phyloP scores from a whole-genome alignment of 2,329 filamentous ascomycete genomes.

The Penicillium sclerotigenum region DNA sequence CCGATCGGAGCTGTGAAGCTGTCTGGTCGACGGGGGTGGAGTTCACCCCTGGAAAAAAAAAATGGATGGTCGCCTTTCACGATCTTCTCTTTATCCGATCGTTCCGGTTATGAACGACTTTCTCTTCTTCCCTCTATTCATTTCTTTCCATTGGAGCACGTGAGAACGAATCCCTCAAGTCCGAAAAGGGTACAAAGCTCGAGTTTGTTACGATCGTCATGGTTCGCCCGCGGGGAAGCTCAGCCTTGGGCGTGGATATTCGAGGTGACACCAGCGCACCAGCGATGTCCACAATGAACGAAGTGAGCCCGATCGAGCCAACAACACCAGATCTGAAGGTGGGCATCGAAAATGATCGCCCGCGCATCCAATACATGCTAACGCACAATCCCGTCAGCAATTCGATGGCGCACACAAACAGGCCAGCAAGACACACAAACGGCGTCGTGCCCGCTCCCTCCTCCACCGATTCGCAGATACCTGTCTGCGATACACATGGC shows the following conservation, averaged over 20 bases:
- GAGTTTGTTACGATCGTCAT: constrained; percentile 20
- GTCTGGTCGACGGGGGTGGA: constrained; percentile 1
- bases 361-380: constrained; percentile 2
- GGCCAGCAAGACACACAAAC: constrained; percentile 38
- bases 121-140: not conserved
- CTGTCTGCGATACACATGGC: constrained; percentile 56
- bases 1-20: constrained; percentile 4
- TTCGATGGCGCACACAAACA: constrained; percentile 30
- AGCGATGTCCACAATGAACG: constrained; percentile 46
- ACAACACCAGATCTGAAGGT: constrained; percentile 34
- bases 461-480: constrained; percentile 44
- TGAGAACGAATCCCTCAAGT: not conserved
- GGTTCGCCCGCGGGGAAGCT: constrained; percentile 43
- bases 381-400: constrained; percentile 10
- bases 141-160: not conserved
- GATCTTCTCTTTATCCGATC: constrained; percentile 1
- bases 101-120: not conserved
- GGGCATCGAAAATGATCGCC: constrained; percentile 11
- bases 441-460: constrained; percentile 43
- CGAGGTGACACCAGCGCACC: constrained; percentile 47
- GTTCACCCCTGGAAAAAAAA: constrained; percentile 3
- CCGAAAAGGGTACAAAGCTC: not conserved
- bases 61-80: constrained; percentile 2
- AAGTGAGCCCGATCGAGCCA: constrained; percentile 32
- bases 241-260: constrained; percentile 47